Evolutionary conservation across 176 grass and related monocot species (phyloP).

Genomic region (Oryza nivara): DNA sequence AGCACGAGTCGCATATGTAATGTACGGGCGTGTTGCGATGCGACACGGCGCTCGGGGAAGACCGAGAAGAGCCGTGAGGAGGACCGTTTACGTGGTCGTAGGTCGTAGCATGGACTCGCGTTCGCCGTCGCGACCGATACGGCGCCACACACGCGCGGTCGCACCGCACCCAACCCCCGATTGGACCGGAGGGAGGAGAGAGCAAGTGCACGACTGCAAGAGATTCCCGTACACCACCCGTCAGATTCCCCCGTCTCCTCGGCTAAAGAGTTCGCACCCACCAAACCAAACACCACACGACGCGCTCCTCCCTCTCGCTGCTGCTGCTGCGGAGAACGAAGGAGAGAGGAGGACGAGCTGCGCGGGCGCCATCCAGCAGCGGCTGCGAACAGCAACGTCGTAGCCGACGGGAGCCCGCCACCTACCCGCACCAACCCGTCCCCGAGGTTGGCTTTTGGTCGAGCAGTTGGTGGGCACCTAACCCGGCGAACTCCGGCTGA

Average conservation of each 20-base stretch:
- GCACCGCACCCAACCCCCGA: neutral
- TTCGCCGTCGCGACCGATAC: neutral
- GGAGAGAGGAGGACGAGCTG: constrained; percentile 13
- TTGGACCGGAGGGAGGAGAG: neutral
- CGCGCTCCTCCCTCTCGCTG: neutral
- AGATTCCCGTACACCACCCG: no score
- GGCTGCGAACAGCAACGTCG: constrained; percentile 46
- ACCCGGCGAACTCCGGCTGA: constrained; percentile 5
- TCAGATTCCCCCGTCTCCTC: neutral
- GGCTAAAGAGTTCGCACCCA: neutral
- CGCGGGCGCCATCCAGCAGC: constrained; percentile 39
- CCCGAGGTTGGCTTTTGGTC: constrained; percentile 27
- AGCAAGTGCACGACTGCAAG: no score
- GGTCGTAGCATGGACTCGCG: constrained; percentile 6
- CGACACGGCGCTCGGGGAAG: no score
- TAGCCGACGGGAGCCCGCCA: constrained; percentile 46
- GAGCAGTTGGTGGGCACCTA: constrained; percentile 45
- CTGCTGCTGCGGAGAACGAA: neutral
- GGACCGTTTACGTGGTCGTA: constrained; percentile 35
- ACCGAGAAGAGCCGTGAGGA: neutral
- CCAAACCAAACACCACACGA: neutral
- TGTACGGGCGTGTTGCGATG: no score
- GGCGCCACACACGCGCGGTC: neutral
- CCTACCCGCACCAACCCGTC: constrained; percentile 42
- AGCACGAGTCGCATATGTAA: neutral